A percentile compares a stretch with the other conserved stretches of the same genome.
These are phyloP conservation scores for Colletotrichum sp. DNA, from an alignment of 2,329 filamentous ascomycete species.

Conservation along the genomic window DNA sequence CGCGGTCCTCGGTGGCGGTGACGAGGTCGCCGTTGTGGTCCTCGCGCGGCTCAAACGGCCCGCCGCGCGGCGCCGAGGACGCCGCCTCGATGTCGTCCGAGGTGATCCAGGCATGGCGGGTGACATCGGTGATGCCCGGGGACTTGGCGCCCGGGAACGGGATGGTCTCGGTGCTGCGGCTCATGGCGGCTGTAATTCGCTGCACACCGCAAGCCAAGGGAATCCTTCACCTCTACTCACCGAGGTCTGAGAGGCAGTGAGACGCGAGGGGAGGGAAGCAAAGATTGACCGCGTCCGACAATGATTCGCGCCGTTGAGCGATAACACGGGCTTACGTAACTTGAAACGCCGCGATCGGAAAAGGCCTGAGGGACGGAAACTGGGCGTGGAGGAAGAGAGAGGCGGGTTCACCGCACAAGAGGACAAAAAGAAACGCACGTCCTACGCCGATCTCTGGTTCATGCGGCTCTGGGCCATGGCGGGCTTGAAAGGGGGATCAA, in stretches of 20 bases:
- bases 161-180: constrained; percentile 12
- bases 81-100: constrained; percentile 15
- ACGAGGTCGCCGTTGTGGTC: constrained; percentile 47
- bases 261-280: background rate
- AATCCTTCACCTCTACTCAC: background rate
- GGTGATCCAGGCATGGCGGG: constrained; percentile 16
- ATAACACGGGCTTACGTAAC: background rate
- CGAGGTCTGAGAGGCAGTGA: background rate
- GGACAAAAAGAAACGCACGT: background rate
- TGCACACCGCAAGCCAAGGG: background rate
- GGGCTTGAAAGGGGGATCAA: background rate
- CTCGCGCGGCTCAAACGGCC: constrained; percentile 13
- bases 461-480: background rate
- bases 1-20: constrained; percentile 51
- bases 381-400: background rate
- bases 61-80: background rate
- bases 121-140: constrained; percentile 15
- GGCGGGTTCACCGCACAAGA: background rate
- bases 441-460: background rate
- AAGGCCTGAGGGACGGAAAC: background rate
- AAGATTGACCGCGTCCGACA: background rate
- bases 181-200: background rate
- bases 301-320: background rate
- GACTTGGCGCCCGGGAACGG: constrained; percentile 18
- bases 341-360: background rate